These are phyloP conservation scores for Friedmanniomyces simplex DNA, from an alignment of 495 filamentous ascomycete species.

Conservation along the genomic window DNA sequence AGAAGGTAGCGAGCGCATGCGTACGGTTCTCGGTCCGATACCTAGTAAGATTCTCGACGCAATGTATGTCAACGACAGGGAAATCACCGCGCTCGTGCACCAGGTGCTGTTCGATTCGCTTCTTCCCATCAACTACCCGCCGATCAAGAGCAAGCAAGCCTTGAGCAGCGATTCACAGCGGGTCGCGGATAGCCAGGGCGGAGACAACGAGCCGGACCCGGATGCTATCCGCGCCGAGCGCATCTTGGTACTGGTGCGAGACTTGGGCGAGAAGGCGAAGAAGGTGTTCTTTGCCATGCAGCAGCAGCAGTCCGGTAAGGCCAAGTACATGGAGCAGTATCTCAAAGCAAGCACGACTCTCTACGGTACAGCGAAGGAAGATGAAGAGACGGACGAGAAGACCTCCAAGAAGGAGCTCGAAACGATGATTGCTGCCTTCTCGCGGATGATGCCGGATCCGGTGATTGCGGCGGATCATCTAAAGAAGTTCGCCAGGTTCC, in stretches of 20 bases:
- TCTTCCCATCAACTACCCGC: constrained; percentile 75
- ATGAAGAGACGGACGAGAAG: constrained; percentile 58
- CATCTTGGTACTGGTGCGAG: constrained; percentile 67
- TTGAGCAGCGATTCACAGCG: constrained; percentile 36
- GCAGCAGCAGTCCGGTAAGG: constrained; percentile 57
- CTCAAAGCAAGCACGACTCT: constrained; percentile 73
- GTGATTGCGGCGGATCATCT: constrained; percentile 58
- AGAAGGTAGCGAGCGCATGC: constrained; percentile 65
- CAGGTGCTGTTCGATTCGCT: constrained; percentile 78
- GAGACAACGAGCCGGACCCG: constrained; percentile 48
- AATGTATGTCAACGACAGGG: constrained; percentile 80
- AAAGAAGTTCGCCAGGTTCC: constrained; percentile 80
- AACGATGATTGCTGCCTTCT: constrained; percentile 54
- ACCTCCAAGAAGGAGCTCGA: constrained; percentile 58
- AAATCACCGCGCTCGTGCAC: constrained; percentile 75
- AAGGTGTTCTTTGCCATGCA: constrained; percentile 86
- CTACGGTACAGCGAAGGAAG: constrained; percentile 75
- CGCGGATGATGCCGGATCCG: constrained; percentile 56
- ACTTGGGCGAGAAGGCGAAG: constrained; percentile 66
- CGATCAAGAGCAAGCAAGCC: constrained; percentile 58
- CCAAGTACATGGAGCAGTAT: constrained; percentile 58
- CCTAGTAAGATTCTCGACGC: constrained; percentile 80
- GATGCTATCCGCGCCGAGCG: constrained; percentile 81
- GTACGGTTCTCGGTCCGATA: constrained; percentile 59
- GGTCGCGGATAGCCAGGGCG: constrained; percentile 41